phyloP scores from a whole-genome alignment of 228 moss, liverwort and hornwort species.

The Sphagnum fallax region DNA sequence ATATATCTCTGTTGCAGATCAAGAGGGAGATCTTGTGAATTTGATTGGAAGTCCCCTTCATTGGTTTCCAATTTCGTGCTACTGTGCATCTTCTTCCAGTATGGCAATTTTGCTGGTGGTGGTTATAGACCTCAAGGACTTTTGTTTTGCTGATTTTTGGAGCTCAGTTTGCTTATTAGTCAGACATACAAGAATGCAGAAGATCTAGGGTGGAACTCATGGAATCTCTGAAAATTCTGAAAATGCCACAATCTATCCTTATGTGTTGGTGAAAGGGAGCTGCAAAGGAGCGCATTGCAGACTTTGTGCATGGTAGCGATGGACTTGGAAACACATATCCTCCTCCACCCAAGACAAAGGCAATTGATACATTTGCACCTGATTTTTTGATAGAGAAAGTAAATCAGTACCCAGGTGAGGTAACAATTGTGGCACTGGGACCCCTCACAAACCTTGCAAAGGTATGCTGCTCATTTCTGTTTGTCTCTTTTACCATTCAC shows the following conservation, averaged over 20 bases:
- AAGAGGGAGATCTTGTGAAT: no score
- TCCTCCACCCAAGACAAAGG: constrained; percentile 58
- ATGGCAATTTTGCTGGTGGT: no score
- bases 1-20: neutral
- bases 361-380: constrained; percentile 61
- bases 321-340: constrained; percentile 88
- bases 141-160: no score
- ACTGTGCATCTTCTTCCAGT: no score
- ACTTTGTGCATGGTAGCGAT: constrained; percentile 89
- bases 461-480: constrained; percentile 27
- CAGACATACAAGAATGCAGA: no score
- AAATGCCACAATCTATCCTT: no score
- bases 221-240: no score
- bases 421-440: constrained; percentile 87
- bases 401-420: constrained; percentile 73
- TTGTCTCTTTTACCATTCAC: neutral
- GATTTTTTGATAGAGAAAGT: constrained; percentile 76
- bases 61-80: no score
- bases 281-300: constrained; percentile 52
- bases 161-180: no score
- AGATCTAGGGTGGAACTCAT: no score
- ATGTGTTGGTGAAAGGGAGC: constrained; percentile 27
- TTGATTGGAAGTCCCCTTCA: no score
- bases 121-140: no score
- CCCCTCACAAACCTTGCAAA: constrained; percentile 88